Conservation (phyloP, 495 filamentous ascomycete genomes). For the Hyaloscypha hepaticicola region DNA sequence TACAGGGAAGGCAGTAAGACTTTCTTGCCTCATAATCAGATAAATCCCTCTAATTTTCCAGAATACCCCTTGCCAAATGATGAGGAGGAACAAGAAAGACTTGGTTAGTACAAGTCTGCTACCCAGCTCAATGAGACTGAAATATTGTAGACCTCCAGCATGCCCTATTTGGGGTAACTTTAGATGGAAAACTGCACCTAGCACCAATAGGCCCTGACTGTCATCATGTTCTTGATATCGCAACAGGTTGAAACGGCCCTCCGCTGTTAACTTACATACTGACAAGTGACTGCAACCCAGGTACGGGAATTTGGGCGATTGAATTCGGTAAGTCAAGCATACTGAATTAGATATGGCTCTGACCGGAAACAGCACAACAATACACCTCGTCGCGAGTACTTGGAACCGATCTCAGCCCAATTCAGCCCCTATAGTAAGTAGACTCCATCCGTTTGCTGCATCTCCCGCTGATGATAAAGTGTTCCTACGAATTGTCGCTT, state of each 20-base stretch:
- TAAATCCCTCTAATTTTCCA: slow-evolving; percentile 10
- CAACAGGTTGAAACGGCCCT: slow-evolving; percentile 7
- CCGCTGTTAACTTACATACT: neutral
- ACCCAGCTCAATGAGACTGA: neutral
- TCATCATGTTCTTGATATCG: slow-evolving; percentile 24
- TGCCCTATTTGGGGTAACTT: slow-evolving; percentile 19
- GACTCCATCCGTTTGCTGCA: neutral
- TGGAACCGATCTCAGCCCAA: slow-evolving; percentile 52
- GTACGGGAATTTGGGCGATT: slow-evolving; percentile 51
- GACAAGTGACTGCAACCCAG: neutral
- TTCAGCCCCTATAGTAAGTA: slow-evolving; percentile 40
- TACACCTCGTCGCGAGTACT: slow-evolving; percentile 35
- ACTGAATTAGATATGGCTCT: neutral
- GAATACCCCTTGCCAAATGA: slow-evolving; percentile 43
- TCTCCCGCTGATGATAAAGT: neutral
- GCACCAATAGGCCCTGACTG: slow-evolving; percentile 4
- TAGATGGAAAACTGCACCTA: neutral
- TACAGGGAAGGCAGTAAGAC: slow-evolving; percentile 32
- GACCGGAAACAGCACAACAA: slow-evolving; percentile 21
- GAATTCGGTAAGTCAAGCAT: slow-evolving; percentile 39
- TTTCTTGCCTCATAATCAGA: neutral
- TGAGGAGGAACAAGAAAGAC: slow-evolving; percentile 19
- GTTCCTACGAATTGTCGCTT: slow-evolving; percentile 35
- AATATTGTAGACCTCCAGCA: slow-evolving; percentile 46
- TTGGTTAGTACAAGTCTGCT: slow-evolving; percentile 3